Percentiles rank a stretch among this genome's conserved stretches.
phyloP scores from a whole-genome alignment of 169 alveolate species.

The Babesia sp. region DNA sequence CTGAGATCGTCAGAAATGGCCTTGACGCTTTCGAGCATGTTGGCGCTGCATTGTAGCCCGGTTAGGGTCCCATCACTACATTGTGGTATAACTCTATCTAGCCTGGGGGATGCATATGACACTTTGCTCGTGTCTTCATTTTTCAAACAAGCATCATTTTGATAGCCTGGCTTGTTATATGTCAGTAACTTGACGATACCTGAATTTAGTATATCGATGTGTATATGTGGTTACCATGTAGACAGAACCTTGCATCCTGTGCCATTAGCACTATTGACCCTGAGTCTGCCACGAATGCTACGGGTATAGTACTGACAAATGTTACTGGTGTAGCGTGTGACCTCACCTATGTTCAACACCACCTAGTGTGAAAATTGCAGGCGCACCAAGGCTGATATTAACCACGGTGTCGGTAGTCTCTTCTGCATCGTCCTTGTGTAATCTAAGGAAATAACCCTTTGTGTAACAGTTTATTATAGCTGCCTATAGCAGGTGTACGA shows the following conservation, averaged over 20 bases:
- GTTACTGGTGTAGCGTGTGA: background rate
- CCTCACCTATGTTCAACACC: constrained; percentile 49
- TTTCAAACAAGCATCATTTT: background rate
- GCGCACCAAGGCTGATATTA: constrained; percentile 66
- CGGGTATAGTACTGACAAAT: constrained; percentile 42
- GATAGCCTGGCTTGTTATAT: constrained; percentile 46
- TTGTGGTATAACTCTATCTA: constrained; percentile 28
- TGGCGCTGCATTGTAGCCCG: background rate
- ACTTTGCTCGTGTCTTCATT: background rate
- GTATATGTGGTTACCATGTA: constrained; percentile 44
- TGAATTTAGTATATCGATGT: background rate
- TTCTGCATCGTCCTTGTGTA: constrained; percentile 71
- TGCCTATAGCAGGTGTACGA: constrained; percentile 12
- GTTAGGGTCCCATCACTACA: constrained; percentile 18
- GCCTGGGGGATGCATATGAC: constrained; percentile 39
- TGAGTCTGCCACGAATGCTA: constrained; percentile 56
- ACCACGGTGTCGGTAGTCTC: constrained; percentile 64
- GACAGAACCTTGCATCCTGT: constrained; percentile 45
- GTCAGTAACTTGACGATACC: constrained; percentile 48
- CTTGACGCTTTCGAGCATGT: background rate
- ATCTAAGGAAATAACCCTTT: constrained; percentile 47
- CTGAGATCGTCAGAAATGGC: constrained; percentile 7
- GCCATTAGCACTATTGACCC: constrained; percentile 65
- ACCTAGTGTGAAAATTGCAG: constrained; percentile 62
- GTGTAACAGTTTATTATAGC: constrained; percentile 66